Evolutionary conservation across 495 filamentous ascomycete species (phyloP).

Genomic region (Delitschia confertaspora): DNA sequence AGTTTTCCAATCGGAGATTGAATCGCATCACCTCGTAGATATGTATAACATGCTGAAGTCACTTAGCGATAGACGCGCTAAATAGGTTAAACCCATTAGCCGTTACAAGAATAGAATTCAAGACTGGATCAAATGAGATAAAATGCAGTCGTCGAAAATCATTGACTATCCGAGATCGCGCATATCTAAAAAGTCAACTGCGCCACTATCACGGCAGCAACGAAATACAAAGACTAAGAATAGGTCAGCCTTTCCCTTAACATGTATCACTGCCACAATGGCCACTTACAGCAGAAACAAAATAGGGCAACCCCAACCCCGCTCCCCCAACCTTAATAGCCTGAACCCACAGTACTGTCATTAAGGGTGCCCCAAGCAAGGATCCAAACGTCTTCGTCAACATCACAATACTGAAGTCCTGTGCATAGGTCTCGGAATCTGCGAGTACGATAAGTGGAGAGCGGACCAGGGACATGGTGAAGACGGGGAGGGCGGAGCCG

Average conservation of each 20-base stretch:
- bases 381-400: constrained; percentile 22
- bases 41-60: too few relatives aligned
- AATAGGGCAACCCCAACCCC: constrained; percentile 23
- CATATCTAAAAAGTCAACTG: constrained; percentile 13
- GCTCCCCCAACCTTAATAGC: constrained; percentile 20
- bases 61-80: too few relatives aligned
- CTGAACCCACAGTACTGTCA: constrained; percentile 24
- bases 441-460: constrained; percentile 18
- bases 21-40: too few relatives aligned
- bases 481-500: constrained; percentile 27
- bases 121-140: too few relatives aligned
- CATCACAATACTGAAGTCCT: constrained; percentile 28
- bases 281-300: constrained; percentile 23
- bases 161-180: too few relatives aligned
- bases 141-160: too few relatives aligned
- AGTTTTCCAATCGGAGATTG: too few relatives aligned
- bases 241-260: neutral
- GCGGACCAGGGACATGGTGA: constrained; percentile 26
- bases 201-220: constrained; percentile 13
- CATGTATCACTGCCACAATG: neutral
- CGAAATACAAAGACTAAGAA: constrained; percentile 13
- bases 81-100: too few relatives aligned
- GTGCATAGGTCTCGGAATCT: constrained; percentile 13
- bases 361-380: constrained; percentile 24
- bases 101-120: too few relatives aligned